Base-by-base conservation (phyloP, 2,329 filamentous ascomycete species). In the Botrytis squamosa region DNA sequence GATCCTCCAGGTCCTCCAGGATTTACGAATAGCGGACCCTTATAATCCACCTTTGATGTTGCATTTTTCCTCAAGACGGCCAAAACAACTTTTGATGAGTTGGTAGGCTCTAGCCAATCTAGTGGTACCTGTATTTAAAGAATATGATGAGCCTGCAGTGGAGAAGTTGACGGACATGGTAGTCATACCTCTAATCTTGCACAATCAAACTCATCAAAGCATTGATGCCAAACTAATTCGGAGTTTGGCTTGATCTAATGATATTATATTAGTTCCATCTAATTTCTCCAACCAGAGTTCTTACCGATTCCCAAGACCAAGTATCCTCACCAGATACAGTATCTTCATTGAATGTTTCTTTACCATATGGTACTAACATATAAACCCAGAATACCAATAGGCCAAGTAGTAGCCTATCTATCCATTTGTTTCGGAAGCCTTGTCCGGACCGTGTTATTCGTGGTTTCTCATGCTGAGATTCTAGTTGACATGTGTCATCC, bases 1-100 rank as follows among this genome's bases (percentile, higher is more conserved):
- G 85, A 86, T 2, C 85, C 86, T 16, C 86, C 86, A 10, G 86
- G 86, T 0, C 86, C 85, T 40, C 77, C 64, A 40, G 76, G 76
- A 63, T 77, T 78, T 10, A 77, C 74, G 49, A 78, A 77, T 0
- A 78, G 68, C 9, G 76, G 74, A 4, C 77, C 77, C 36, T 69
- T 75, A 36, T 79, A 79, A 59, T 78, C 67, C 3, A 36, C 55
- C 6, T 65, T 49, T 1, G 76, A 74, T 22, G 74, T 78, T 14
- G 78, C 78, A 70, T 74, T 74, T 40, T 73, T 75, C 12, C 73
- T 73, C 33, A 78, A 75, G 6, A 79, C 66, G 3, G 78, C 78
- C 55, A 79, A 72, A 0, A 70, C 71, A 16, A 74, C 77, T 55
- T 60, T 62, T 29, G 74, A 40, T 29, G 65, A n/a, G 46, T 77